These are phyloP conservation scores for Hericium rajendrae DNA, from an alignment of 768 basidiomycete genomes.

Conservation along the genomic window DNA sequence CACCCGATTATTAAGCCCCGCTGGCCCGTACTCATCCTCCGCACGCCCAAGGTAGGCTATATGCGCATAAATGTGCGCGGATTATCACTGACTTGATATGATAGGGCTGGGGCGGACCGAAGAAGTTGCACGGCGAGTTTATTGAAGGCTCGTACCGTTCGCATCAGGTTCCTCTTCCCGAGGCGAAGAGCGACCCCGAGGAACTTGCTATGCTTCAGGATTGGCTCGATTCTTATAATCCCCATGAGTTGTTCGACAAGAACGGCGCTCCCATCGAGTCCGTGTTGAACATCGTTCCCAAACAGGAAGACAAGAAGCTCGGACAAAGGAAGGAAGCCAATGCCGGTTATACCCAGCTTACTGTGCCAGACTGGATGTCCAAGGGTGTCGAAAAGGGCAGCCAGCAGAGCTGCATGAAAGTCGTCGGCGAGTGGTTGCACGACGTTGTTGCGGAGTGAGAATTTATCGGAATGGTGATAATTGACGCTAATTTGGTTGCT, in stretches of 20 bases:
- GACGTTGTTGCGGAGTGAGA: constrained; percentile 44
- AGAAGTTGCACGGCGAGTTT: constrained; percentile 52
- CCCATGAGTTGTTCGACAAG: constrained; percentile 53
- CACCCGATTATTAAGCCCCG: constrained; percentile 79
- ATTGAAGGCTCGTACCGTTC: constrained; percentile 78
- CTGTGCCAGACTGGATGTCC: constrained; percentile 55
- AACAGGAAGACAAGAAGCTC: constrained; percentile 45
- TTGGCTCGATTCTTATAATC: constrained; percentile 70
- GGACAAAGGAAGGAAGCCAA: constrained; percentile 66
- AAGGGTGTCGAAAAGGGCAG: constrained; percentile 42
- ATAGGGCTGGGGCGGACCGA: constrained; percentile 60
- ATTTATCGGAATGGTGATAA: constrained; percentile 12
- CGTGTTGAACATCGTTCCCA: constrained; percentile 54
- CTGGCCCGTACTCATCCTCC: constrained; percentile 81
- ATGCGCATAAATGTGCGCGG: neutral
- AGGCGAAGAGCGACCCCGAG: constrained; percentile 50
- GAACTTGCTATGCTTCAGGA: constrained; percentile 54
- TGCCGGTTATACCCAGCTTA: constrained; percentile 48
- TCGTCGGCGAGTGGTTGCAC: constrained; percentile 45
- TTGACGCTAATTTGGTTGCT: neutral
- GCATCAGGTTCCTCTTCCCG: constrained; percentile 83
- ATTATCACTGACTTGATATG: neutral
- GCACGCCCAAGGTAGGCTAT: constrained; percentile 64
- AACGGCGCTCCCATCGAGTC: constrained; percentile 43
- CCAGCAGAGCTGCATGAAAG: constrained; percentile 73